Base-by-base conservation (phyloP, 257 asterid species). In the Solanum infundibuliforme region DNA sequence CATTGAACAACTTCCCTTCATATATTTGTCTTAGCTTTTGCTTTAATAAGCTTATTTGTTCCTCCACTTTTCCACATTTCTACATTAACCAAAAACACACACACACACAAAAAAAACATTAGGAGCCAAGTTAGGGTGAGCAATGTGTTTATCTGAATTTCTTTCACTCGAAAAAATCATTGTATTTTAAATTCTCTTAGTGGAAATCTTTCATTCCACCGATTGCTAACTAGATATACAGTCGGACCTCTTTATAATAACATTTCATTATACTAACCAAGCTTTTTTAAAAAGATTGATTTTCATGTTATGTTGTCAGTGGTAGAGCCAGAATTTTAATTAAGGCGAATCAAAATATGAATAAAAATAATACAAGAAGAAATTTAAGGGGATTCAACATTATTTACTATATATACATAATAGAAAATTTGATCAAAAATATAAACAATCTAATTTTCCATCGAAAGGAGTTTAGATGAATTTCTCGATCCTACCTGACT, bases 21-120 rank as follows among this genome's bases (percentile, higher is more conserved):
- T 96, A 94, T 87, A 96, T 95, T 91, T 89, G 41, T 84, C 94
- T 92, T 8, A 96, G 94, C 94, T 96, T 96, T 90, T 90, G 94
- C 89, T 96, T 96, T 21, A 96, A 93, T 71, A 96, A 88, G 87
- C n/a, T 52, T 86, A 96, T 96, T 89, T 96, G 98, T 75, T 96
- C 96, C 71, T 96, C 98, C 27, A 95, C 89, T 86, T 91, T 94
- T 41, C 98, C 98, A 90, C 98, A 94, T 92, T 95, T 96, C 98
- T 95, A 16, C 77, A 71, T 71, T 18, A 32, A 71, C 41, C 39
- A 16, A 71, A 4, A n/a, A 55, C 7, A 18, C 62, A 52, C 65
- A 52, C 62, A 48, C 8, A 52, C 1, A 2, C 14, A 14, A 46
- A 46, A 43, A 41, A 3, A 43, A 4, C 55, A 46, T 46, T 46